These are phyloP conservation scores for Globisporangium irregulare DNA, from an alignment of 352 stramenopile species.

Conservation along the genomic window DNA sequence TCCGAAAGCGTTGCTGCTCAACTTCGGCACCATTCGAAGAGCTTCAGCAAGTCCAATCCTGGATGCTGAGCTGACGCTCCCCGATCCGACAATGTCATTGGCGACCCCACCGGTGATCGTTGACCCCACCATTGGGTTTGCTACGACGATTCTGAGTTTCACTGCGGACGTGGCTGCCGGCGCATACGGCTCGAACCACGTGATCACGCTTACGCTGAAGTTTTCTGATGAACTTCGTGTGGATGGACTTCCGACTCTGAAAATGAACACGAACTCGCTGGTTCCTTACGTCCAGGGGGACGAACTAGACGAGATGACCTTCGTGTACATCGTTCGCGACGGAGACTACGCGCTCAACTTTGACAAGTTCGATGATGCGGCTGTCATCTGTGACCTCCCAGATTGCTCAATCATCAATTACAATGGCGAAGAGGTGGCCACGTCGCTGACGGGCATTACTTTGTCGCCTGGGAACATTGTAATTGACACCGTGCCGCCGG, in stretches of 20 bases:
- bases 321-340: slow-evolving; percentile 65
- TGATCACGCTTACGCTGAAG: slow-evolving; percentile 61
- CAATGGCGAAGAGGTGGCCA: slow-evolving; percentile 39
- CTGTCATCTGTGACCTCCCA: slow-evolving; percentile 41
- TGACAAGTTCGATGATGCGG: slow-evolving; percentile 55
- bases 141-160: slow-evolving; percentile 44
- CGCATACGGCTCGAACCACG: slow-evolving; percentile 68
- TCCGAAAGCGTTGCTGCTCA: slow-evolving; percentile 44
- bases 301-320: slow-evolving; percentile 47
- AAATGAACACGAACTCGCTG: slow-evolving; percentile 53
- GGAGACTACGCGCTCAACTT: slow-evolving; percentile 39
- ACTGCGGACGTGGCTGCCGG: slow-evolving; percentile 44
- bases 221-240: slow-evolving; percentile 80
- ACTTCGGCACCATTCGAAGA: slow-evolving; percentile 59
- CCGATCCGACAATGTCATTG: slow-evolving; percentile 34
- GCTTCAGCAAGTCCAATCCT: slow-evolving; percentile 43
- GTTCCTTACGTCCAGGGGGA: slow-evolving; percentile 63
- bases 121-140: slow-evolving; percentile 35
- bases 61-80: slow-evolving; percentile 55
- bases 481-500: slow-evolving; percentile 55
- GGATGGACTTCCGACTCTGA: slow-evolving; percentile 42
- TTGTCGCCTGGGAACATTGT: slow-evolving; percentile 47
- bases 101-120: slow-evolving; percentile 48
- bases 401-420: slow-evolving; percentile 67
- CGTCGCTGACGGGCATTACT: slow-evolving; percentile 39